Evolutionary conservation across 164 flowering plant genomes (phyloP), one percentile per base, ranked within the genome.

Genomic region (Vitis rupestris): DNA sequence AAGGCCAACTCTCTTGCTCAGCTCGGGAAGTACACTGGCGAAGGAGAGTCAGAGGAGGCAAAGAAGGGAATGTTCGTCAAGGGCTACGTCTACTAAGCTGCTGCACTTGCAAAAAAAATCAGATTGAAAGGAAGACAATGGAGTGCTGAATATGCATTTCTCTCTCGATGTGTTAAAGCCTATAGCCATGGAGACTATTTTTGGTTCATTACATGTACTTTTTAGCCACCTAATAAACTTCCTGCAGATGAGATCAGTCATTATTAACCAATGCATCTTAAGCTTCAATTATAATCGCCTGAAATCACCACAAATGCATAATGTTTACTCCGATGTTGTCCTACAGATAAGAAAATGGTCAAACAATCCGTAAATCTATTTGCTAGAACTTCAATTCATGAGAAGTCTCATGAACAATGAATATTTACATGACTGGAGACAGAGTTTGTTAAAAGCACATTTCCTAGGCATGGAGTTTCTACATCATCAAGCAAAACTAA

Each of bases 1-100:
- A 82, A 84, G 80, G 92, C 96, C 72, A 93, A 92, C 90, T 93
- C 97, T 11, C 85, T 84, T 17, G 97, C 95, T 50, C 98, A 91
- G 86, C 92, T 89, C 5, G 98, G 98, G 3, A 89, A 88, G 74
- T 93, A 91, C 90, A 86, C 92, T 3, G 92, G 90, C 4, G 92
- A 88, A 79, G 97, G 98, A 3, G 98, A 93, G 70, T 84, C 93
- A 1, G 94, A 88, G 53, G 98, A 89, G 74, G 85, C 97, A 29
- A 93, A 91, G 79, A 12, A 91, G 70, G 96, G 87, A 54, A 83
- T 90, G 93, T 90, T 83, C 51, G 97, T 88, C 72, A 89, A 91
- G 84, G 92, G 91, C 58, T 93, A 93, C 73, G 72, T 67, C n/a
- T 93, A 91, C 87, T 93, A 80, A 86, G 76, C 53, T 37, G 44